Evolutionary conservation across 2,329 filamentous ascomycete species (phyloP), one percentile per base, ranked within the genome.

Genomic region (Incumbomyces lentus): DNA sequence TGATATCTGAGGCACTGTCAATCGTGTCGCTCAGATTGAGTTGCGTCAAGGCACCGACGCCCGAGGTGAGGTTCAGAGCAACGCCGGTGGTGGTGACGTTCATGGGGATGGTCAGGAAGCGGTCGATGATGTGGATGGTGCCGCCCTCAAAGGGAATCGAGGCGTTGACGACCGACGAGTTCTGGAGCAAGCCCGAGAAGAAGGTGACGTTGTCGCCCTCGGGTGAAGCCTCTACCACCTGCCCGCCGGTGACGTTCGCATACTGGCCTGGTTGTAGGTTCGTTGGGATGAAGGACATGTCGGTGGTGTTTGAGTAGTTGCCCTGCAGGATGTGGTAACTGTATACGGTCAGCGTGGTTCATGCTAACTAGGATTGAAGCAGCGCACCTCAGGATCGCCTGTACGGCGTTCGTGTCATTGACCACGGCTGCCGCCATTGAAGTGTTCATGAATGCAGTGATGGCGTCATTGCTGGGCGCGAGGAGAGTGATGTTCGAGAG

Each of bases 241-340:
- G 79, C 2, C 77, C 78, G 26, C 70, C 74, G 2, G 75, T 77
- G 12, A 82, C 70, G 46, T 79, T 79, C 51, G 72, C 65, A 58
- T 72, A 82, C 0, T 67, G 62, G 22, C 63, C 42, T 50, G 76
- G 70, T 17, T 64, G 71, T 43, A 82, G 62, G 5, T 71, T 56
- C 2, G 70, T 74, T 11, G 68, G 68, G 2, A 70, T 54, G 55
- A 77, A 76, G 32, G 66, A 64, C 33, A 57, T 50, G 33, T 51
- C 47, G 41, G 30, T 44, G 37, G 56, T 45, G 38, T 45, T 49
- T 22, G 46, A 41, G 52, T 72, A 69, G 1, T 67, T 70, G 34
- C 76, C 77, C 44, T 75, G 71, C 3, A 82, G 60, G 12, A 80
- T 68, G 57, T 82, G 78, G 60, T 82, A 82, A 7, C 33, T 38